Evolutionary conservation across 371 early-diverging fungal genomes (phyloP), one percentile per base, ranked within the genome.

Genomic region (Apophysomyces elegans): DNA sequence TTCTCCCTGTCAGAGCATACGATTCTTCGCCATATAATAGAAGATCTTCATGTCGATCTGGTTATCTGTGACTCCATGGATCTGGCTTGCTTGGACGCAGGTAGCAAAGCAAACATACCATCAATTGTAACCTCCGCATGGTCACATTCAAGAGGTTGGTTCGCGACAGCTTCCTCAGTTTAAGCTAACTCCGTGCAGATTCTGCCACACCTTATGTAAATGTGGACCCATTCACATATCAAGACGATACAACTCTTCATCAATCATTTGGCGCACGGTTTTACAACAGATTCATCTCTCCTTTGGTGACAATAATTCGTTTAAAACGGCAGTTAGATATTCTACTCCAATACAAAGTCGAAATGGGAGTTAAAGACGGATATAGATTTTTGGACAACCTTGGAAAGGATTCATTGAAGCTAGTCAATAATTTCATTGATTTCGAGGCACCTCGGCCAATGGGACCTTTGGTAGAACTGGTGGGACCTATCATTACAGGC

Each of bases 401-500:
- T 41, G 38, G 60, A 56, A n/a, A 43, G 7, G 47, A 71, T 43
- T 56, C 65, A 32, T 54, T 77, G 1, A 78, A 78, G 60, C 8
- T 78, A 7, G 59, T 78, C n/a, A 78, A 78, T 38, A 73, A 46
- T 14, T 21, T 67, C 0, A 73, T 59, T 14, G 73, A 71, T 7
- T 37, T 76, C 6, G 72, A 76, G 59, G 47, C 69, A 7, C 62
- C 81, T 36, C 66, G 78, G 2, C 79, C 79, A 0, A 9, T 72
- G 9, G 68, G 74, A 8, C 75, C 81, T 8, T 56, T 78, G 35
- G 73, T 81, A 0, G 73, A 75, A 38, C 50, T 70, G 35, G 64
- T 78, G 7, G 79, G 81, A 11, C 81, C 81, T 1, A 73, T 78
- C 35, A 44, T 78, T 9, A 64, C 71, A 4, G 61, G 67, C 16